A percentile compares a stretch with the other conserved stretches of the same genome.
Conservation (phyloP, 345 rosid genomes). For the Fremontodendron californicum region DNA sequence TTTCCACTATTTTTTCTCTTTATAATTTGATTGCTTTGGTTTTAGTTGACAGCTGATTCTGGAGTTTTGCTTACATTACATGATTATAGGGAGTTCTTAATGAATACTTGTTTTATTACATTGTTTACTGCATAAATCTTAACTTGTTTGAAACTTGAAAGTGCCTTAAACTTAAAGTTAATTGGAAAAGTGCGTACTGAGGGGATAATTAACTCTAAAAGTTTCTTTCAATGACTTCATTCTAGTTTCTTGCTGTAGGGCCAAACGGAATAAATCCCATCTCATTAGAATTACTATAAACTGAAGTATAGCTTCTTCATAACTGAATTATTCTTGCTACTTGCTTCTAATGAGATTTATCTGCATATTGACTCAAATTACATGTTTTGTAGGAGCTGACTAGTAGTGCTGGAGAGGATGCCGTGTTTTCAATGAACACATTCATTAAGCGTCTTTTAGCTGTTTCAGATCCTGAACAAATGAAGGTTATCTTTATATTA, state of each 20-base stretch:
- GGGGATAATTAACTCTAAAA: not conserved
- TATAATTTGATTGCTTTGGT: not conserved
- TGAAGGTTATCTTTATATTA: slow-evolving; percentile 55
- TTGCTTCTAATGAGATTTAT: not conserved
- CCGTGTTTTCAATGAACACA: slow-evolving; percentile 82
- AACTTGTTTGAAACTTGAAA: not conserved
- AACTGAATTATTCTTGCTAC: not conserved
- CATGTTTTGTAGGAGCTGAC: slow-evolving; percentile 64
- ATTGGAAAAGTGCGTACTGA: not conserved
- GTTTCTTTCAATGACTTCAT: not conserved
- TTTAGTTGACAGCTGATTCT: not conserved
- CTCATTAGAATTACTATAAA: not conserved
- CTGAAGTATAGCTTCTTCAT: not conserved
- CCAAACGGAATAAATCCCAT: not conserved
- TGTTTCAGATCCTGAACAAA: slow-evolving; percentile 71
- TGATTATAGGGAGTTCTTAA: not conserved
- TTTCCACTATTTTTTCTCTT: not conserved
- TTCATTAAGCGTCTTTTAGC: slow-evolving; percentile 89
- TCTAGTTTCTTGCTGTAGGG: not conserved
- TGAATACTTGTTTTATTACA: not conserved
- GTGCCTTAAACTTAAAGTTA: not conserved
- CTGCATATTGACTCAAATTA: slow-evolving; percentile 8
- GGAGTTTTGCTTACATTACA: not conserved
- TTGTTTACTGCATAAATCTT: too few relatives aligned
- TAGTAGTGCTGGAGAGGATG: slow-evolving; percentile 94